Conservation (phyloP, 441 rosid genomes). For the Aquilaria agallochum region DNA sequence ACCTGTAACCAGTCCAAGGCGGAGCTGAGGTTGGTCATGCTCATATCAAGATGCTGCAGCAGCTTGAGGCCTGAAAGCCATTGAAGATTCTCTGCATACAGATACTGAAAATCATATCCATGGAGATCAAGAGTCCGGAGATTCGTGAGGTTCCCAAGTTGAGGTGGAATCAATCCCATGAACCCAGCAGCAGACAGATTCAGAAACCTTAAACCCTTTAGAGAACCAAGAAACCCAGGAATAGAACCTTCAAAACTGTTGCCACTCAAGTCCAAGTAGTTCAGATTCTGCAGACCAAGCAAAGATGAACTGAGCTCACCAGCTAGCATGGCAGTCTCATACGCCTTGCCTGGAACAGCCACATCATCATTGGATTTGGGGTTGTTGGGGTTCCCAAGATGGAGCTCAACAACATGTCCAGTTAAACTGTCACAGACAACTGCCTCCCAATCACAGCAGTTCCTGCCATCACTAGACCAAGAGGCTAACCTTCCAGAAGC, state of each 20-base stretch:
- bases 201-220: slow-evolving; percentile 14
- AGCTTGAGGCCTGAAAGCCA: slow-evolving; percentile 12
- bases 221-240: slow-evolving; percentile 18
- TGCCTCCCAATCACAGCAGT: slow-evolving; percentile 13
- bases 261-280: slow-evolving; percentile 20
- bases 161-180: slow-evolving; percentile 15
- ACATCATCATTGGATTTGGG: neutral
- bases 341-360: slow-evolving; percentile 2
- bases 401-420: slow-evolving; percentile 23
- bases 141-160: slow-evolving; percentile 24
- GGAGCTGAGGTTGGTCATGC: neutral
- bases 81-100: slow-evolving; percentile 1
- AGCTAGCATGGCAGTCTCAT: slow-evolving; percentile 1
- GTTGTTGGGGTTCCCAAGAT: slow-evolving; percentile 16
- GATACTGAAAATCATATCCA: neutral
- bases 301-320: slow-evolving; percentile 17
- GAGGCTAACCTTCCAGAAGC: slow-evolving; percentile 15
- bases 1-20: slow-evolving; percentile 14
- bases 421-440: slow-evolving; percentile 19
- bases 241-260: slow-evolving; percentile 17
- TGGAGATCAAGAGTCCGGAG: slow-evolving; percentile 18
- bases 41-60: slow-evolving; percentile 11
- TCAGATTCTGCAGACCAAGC: slow-evolving; percentile 14
- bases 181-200: slow-evolving; percentile 21
- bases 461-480: slow-evolving; percentile 3